Evolutionary conservation across 2,329 filamentous ascomycete species (phyloP), one percentile per base, ranked within the genome.

Genomic region (Alternaria gaisen): DNA sequence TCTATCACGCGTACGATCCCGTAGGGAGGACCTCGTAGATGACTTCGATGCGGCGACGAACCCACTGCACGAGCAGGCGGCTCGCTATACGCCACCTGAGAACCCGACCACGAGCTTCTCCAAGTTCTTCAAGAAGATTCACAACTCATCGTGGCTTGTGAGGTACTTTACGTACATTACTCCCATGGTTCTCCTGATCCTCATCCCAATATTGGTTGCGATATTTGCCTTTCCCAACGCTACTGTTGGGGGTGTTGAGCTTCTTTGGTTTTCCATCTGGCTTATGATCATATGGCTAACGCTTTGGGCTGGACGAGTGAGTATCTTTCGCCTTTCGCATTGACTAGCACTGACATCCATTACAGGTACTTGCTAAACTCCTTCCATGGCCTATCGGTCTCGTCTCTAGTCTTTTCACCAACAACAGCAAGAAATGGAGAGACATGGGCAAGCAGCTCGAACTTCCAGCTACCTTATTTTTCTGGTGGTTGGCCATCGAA

Each of bases 191-290:
- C 65, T 88, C 12, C 76, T 93, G 5, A 81, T 93, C 5, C 80
- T 92, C 40, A 87, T 92, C 47, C 91, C 91, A 0, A 77, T 92
- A 41, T 80, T 93, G 6, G 77, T 93, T 22, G 90, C 90, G 6
- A 85, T 84, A 1, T 78, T 91, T 18, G 64, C 85, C 1, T 90
- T 85, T 63, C 80, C 82, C n/a, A 66, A 84, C 50, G 82, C 90
- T 2, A 87, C 86, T 12, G 86, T 90, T 3, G 93, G 93, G 1
- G 92, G 90, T 20, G 93, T 97, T 0, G 74, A 88, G 64, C 82
- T 97, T 44, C 82, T 93, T 61, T 98, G 94, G 94, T 97, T 98
- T 74, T 91, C 91, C 30, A 93, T 97, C 64, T 98, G 94, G 94
- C 85, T 97, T 18, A 92, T 97, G 78, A 92, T 97, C 42, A 85